Conservation (phyloP, 208 protist genomes). For the Wallacemonas sp. region DNA sequence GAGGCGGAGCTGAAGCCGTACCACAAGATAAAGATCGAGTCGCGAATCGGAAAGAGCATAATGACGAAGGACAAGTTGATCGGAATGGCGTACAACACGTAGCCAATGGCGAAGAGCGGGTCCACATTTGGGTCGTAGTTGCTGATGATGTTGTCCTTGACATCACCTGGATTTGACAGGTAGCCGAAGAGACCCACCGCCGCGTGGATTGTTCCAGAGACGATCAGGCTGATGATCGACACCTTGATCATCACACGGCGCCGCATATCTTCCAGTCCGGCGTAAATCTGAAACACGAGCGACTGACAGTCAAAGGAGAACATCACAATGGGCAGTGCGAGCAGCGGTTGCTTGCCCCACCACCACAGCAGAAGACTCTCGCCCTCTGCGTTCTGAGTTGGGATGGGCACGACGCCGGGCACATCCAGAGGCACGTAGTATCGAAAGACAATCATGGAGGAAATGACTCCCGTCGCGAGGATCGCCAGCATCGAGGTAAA, state of each 20-base stretch:
- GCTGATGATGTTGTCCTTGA: conserved; percentile 76
- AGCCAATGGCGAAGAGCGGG: conserved; percentile 56
- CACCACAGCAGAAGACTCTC: conserved; percentile 31
- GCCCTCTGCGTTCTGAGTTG: not conserved
- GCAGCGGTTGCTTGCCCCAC: conserved; percentile 42
- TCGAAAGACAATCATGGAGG: conserved; percentile 59
- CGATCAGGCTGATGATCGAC: conserved; percentile 44
- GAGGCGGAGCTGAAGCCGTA: conserved; percentile 71
- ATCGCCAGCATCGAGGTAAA: conserved; percentile 69
- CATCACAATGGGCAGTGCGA: conserved; percentile 78
- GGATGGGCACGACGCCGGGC: not conserved
- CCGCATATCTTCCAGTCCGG: conserved; percentile 53
- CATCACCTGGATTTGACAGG: conserved; percentile 51
- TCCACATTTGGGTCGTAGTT: conserved; percentile 74
- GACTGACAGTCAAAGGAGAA: conserved; percentile 87
- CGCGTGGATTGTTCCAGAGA: conserved; percentile 53
- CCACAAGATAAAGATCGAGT: conserved; percentile 80
- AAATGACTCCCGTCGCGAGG: conserved; percentile 52
- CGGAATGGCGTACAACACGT: conserved; percentile 59
- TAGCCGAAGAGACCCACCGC: conserved; percentile 79
- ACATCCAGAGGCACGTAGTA: conserved; percentile 56
- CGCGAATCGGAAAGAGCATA: conserved; percentile 76
- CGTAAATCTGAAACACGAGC: conserved; percentile 81
- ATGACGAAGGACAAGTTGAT: conserved; percentile 68
- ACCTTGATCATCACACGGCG: conserved; percentile 68